Conservation (phyloP, 441 rosid species). For the Metrosideros polymorpha region DNA sequence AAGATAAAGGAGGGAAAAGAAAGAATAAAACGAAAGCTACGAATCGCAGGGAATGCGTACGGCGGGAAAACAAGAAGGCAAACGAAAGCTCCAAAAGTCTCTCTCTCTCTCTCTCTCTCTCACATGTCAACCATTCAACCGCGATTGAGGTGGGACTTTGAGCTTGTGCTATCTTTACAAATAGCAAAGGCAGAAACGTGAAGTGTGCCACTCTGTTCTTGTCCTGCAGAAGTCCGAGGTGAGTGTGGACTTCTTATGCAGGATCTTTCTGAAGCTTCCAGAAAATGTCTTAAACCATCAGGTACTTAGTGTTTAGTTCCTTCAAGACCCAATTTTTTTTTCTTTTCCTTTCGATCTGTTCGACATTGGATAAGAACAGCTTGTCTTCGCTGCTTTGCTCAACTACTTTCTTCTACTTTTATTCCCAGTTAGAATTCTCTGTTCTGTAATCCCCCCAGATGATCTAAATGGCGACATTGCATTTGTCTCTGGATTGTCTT, state of each 20-base stretch:
- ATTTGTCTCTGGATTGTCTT: neutral
- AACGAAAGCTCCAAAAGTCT: conserved; percentile 11
- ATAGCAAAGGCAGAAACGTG: neutral
- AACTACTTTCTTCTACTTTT: neutral
- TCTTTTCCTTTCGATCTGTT: neutral
- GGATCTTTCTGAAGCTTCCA: neutral
- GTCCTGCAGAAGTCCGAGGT: neutral
- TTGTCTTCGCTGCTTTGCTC: neutral
- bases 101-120: neutral
- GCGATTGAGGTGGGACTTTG: neutral
- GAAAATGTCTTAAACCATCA: neutral
- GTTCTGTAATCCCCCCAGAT: neutral
- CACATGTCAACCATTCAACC: neutral
- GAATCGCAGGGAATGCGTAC: too few relatives aligned
- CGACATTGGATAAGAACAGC: neutral
- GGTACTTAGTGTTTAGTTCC: neutral
- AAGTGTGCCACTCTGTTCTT: neutral
- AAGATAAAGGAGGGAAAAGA: too few relatives aligned
- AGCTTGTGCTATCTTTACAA: neutral
- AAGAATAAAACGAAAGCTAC: neutral
- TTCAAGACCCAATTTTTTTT: neutral
- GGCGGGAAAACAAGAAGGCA: conserved; percentile 23
- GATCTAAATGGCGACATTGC: neutral
- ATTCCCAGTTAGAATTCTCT: neutral
- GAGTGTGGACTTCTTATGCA: neutral